Evolutionary conservation across 2,329 filamentous ascomycete species (phyloP), one percentile per base, ranked within the genome.

Genomic region (Pestalotiopsis fici): DNA sequence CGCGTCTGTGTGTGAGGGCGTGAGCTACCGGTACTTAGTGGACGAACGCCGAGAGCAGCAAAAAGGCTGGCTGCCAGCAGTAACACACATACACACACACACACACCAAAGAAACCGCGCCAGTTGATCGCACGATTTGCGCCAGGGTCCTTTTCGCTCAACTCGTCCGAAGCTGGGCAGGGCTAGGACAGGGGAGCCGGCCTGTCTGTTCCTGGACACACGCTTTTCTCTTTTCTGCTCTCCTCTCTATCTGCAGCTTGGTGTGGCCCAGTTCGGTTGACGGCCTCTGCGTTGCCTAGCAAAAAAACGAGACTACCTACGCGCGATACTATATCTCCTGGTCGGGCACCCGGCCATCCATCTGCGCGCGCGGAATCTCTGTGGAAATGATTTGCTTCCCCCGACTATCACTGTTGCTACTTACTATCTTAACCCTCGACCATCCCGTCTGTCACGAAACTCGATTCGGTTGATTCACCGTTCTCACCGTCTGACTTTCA

Each of bases 331-430:
- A 65, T 59, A 43, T 59, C 27, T 57, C 56, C 57, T 59, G 64
- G 56, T 54, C 64, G 64, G 55, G 35, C 59, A 66, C 56, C 55
- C 64, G 64, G 27, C 56, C 13, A 60, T 21, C 55, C 21, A 11
- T 27, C 39, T 47, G 47, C 64, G 55, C 64, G 64, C 55, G 64
- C 64, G 64, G 55, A 60, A 66, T 23, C 43, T 25, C 39, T 61
- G 43, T 7, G 64, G 57, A 66, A 66, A 57, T 55, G 64, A 50
- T 61, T 60, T 66, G 64, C 64, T 60, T 21, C 43, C 43, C 43
- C 64, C 35, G 64, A 60, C 64, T 66, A 35, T 39, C 31, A 35
- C 31, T 35, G 31, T 11, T 35, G 31, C 31, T 35, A 35, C 31
- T 35, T 61, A 55, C 31, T 54, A 37, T 61, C 31, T 39, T 23